Evolutionary conservation across 345 rosid genomes (phyloP).

Genomic region (Turnera subulata): DNA sequence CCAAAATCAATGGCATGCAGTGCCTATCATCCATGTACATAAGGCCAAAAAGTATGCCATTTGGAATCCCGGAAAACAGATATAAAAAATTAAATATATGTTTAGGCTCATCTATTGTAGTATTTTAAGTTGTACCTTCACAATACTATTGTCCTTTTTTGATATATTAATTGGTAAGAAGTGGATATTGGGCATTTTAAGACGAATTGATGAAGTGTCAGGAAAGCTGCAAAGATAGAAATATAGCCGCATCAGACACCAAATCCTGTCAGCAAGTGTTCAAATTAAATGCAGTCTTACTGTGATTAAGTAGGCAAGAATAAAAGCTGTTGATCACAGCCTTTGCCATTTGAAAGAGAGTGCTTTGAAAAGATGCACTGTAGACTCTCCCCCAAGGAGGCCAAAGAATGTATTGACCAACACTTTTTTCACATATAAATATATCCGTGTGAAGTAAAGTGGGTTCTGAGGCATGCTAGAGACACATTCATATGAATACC

Average conservation of each 20-base stretch:
- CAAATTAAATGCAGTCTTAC: not conserved
- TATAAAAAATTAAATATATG: no score
- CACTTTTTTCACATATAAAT: slow-evolving; percentile 51
- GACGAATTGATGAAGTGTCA: slow-evolving; percentile 62
- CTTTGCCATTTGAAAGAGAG: slow-evolving; percentile 76
- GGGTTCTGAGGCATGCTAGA: slow-evolving; percentile 50
- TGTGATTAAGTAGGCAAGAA: slow-evolving; percentile 12
- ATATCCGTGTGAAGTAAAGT: slow-evolving; percentile 62
- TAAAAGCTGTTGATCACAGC: slow-evolving; percentile 68
- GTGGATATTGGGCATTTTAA: slow-evolving; percentile 90
- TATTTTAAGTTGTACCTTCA: slow-evolving; percentile 61
- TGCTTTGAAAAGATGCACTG: slow-evolving; percentile 94
- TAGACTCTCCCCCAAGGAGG: slow-evolving; percentile 77
- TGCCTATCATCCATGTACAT: no score
- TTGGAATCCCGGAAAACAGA: no score
- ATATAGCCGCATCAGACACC: not conserved
- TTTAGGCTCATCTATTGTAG: not conserved
- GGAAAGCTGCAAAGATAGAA: slow-evolving; percentile 56
- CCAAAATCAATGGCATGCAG: no score
- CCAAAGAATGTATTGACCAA: slow-evolving; percentile 73
- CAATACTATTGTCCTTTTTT: slow-evolving; percentile 61
- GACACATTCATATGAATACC: slow-evolving; percentile 69
- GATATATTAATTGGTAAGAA: slow-evolving; percentile 82
- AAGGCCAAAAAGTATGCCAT: no score
- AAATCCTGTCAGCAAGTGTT: not conserved